Evolutionary conservation across 202 grass and related monocot genomes (phyloP).

Genomic region (Zoysia matrella): DNA sequence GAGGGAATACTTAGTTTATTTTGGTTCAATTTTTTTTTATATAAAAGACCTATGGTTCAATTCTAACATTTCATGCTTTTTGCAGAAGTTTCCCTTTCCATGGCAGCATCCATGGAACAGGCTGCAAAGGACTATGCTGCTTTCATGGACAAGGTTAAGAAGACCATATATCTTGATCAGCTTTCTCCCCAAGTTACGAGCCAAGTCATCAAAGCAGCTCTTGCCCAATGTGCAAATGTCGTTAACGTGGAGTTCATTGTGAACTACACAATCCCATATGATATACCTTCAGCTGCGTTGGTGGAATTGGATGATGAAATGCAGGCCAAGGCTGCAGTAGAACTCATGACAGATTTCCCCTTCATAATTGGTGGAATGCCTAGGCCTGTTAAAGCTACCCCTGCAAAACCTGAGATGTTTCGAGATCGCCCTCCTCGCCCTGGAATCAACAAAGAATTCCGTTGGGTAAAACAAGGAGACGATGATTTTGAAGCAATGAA

Average conservation of each 20-base stretch:
- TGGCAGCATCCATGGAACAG: conserved; percentile 44
- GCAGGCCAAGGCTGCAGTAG: conserved; percentile 45
- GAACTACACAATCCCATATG: conserved; percentile 60
- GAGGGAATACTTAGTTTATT: too few species aligned
- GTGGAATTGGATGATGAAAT: conserved; percentile 54
- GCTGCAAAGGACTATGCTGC: conserved; percentile 49
- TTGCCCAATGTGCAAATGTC: conserved; percentile 60
- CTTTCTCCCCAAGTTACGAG: conserved; percentile 59
- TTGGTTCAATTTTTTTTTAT: neutral
- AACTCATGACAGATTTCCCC: conserved; percentile 55
- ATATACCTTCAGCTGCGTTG: conserved; percentile 54
- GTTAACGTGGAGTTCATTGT: conserved; percentile 54
- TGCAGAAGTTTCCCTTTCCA: conserved; percentile 25
- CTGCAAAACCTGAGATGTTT: conserved; percentile 59
- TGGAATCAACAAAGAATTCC: conserved; percentile 50
- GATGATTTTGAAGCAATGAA: conserved; percentile 43
- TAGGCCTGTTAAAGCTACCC: conserved; percentile 59
- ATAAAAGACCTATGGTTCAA: neutral
- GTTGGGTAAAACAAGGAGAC: conserved; percentile 51
- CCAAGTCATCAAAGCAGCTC: conserved; percentile 56
- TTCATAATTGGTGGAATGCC: conserved; percentile 78
- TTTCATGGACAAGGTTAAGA: conserved; percentile 58
- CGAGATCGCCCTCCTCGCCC: conserved; percentile 49
- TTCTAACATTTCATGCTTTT: neutral
- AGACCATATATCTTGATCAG: conserved; percentile 58